Percentiles rank a stretch among this genome's conserved stretches.
phyloP scores from a whole-genome alignment of 495 filamentous ascomycete genomes.

The Tuber umbilicatum region DNA sequence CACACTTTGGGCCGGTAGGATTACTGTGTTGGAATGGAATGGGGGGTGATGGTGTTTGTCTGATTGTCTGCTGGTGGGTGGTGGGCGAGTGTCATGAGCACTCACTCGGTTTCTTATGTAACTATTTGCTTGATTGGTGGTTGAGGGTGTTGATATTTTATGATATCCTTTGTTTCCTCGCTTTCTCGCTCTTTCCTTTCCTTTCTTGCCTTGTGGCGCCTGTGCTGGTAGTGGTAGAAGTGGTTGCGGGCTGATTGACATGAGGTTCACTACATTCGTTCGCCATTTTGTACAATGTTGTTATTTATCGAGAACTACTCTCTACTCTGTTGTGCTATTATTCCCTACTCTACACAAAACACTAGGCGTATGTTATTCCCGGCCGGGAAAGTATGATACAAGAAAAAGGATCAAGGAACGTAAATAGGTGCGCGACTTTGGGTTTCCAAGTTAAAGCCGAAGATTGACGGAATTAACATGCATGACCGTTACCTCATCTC shows the following conservation, averaged over 20 bases:
- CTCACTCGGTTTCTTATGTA: background rate
- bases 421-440: background rate
- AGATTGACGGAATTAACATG: background rate
- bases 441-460: background rate
- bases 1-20: background rate
- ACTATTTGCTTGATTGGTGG: background rate
- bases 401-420: background rate
- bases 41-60: background rate
- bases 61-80: background rate
- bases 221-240: background rate
- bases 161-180: background rate
- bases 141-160: background rate
- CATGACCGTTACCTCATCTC: background rate
- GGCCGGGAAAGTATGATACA: background rate
- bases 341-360: background rate
- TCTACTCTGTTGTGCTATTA: background rate
- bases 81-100: background rate
- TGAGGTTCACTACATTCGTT: background rate
- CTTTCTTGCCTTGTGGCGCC: background rate
- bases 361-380: background rate
- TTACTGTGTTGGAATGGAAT: background rate
- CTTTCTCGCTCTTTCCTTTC: background rate
- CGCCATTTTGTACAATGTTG: background rate
- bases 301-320: background rate
- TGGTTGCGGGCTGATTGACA: background rate